phyloP scores from a whole-genome alignment of 495 filamentous ascomycete genomes.

The Xylaria intraflava region DNA sequence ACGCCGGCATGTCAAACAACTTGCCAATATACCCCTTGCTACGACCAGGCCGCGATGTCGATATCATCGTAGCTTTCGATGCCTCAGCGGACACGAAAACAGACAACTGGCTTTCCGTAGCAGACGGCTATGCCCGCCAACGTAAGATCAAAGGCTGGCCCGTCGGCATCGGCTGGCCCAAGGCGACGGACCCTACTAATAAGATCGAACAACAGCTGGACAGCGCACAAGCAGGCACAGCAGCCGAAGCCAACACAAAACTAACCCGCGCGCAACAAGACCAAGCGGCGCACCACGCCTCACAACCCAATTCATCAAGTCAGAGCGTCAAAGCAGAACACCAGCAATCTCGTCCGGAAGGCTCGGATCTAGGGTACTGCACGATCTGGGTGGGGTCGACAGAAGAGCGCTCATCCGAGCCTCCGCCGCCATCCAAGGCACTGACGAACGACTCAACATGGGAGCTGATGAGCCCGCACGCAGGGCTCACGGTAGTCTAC shows the following conservation, averaged over 20 bases:
- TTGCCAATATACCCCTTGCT: constrained; percentile 91
- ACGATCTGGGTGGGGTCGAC: constrained; percentile 91
- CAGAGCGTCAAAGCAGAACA: constrained; percentile 17
- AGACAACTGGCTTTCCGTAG: constrained; percentile 89
- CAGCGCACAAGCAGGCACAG: constrained; percentile 55
- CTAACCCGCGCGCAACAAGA: constrained; percentile 55
- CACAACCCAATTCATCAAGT: constrained; percentile 3
- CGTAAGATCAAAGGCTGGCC: constrained; percentile 91
- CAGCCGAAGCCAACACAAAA: constrained; percentile 54
- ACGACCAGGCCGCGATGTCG: constrained; percentile 76
- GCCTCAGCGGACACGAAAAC: constrained; percentile 75
- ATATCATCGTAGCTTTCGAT: constrained; percentile 87
- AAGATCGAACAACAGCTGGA: constrained; percentile 59
- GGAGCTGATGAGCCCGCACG: constrained; percentile 66
- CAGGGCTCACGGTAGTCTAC: constrained; percentile 85
- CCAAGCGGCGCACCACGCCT: constrained; percentile 29
- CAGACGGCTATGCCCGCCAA: constrained; percentile 85
- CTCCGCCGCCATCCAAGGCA: constrained; percentile 58
- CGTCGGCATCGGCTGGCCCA: constrained; percentile 84
- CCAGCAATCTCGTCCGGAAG: constrained; percentile 33
- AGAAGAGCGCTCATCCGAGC: constrained; percentile 53
- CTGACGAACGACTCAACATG: constrained; percentile 57
- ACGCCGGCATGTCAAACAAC: constrained; percentile 97
- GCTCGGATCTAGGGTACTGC: constrained; percentile 71
- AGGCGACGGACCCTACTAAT: constrained; percentile 42